Evolutionary conservation across 2,329 filamentous ascomycete genomes (phyloP).

Genomic region (Hymenoscyphus occultus): DNA sequence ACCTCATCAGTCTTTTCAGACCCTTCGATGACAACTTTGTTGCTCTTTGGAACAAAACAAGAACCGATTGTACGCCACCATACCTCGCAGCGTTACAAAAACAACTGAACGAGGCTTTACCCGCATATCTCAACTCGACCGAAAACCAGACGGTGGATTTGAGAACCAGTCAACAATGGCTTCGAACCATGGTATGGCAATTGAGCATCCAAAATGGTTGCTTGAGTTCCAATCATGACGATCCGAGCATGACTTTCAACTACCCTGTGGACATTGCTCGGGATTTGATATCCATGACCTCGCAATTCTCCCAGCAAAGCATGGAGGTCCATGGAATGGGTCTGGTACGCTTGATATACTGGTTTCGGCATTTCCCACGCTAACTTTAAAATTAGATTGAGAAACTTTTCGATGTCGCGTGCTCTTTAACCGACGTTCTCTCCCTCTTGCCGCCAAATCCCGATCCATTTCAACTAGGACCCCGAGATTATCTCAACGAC

Average conservation of each 20-base stretch:
- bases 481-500: slow-evolving; percentile 70
- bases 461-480: slow-evolving; percentile 62
- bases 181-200: slow-evolving; percentile 63
- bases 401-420: slow-evolving; percentile 75
- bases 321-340: slow-evolving; percentile 74
- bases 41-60: slow-evolving; percentile 64
- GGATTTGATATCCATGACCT: slow-evolving; percentile 63
- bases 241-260: slow-evolving; percentile 57
- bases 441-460: slow-evolving; percentile 59
- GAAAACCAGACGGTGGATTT: slow-evolving; percentile 56
- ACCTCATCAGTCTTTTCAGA: slow-evolving; percentile 61
- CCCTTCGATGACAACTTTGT: slow-evolving; percentile 65
- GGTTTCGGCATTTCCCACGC: neutral
- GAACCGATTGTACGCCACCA: slow-evolving; percentile 52
- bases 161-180: slow-evolving; percentile 60
- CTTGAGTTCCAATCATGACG: slow-evolving; percentile 45
- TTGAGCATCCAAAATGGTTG: slow-evolving; percentile 55
- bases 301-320: slow-evolving; percentile 67
- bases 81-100: slow-evolving; percentile 60
- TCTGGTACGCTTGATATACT: slow-evolving; percentile 51
- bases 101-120: slow-evolving; percentile 55
- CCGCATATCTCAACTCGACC: slow-evolving; percentile 48
- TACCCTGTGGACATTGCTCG: slow-evolving; percentile 61
- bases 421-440: slow-evolving; percentile 70
- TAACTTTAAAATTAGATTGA: slow-evolving; percentile 53